Percentiles rank a stretch among this genome's conserved stretches.
Conservation (phyloP, 2,329 filamentous ascomycete species). For the Pseudocercospora crystallina region DNA sequence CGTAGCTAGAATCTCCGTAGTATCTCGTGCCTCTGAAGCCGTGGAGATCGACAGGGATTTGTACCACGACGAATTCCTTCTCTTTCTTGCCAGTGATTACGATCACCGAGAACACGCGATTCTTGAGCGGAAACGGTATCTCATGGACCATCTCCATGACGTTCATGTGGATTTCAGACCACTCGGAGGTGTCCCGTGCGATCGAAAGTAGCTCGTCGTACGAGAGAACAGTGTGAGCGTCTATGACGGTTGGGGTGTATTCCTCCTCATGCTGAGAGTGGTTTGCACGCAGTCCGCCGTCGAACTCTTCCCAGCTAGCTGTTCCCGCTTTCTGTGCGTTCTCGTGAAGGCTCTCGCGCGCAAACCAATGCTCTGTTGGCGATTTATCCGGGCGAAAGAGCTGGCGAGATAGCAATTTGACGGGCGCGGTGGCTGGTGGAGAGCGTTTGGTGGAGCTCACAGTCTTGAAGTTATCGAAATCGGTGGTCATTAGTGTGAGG, state of each 20-base stretch:
- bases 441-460: constrained; percentile 51
- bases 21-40: constrained; percentile 23
- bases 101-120: constrained; percentile 66
- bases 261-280: constrained; percentile 58
- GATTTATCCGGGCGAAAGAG: background rate
- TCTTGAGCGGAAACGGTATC: constrained; percentile 59
- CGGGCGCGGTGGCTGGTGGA: constrained; percentile 49
- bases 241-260: constrained; percentile 60
- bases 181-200: constrained; percentile 12
- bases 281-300: constrained; percentile 56
- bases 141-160: constrained; percentile 67
- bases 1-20: constrained; percentile 36
- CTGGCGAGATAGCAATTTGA: constrained; percentile 52
- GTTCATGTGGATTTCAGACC: constrained; percentile 40
- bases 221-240: constrained; percentile 44
- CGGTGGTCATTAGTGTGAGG: constrained; percentile 56
- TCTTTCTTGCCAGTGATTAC: constrained; percentile 53
- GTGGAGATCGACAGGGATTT: constrained; percentile 37
- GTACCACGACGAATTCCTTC: constrained; percentile 36
- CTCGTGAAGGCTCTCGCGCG: constrained; percentile 62
- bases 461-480: constrained; percentile 47
- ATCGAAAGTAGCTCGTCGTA: constrained; percentile 40
- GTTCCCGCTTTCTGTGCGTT: constrained; percentile 53
- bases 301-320: constrained; percentile 65
- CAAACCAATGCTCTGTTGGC: constrained; percentile 61